phyloP scores from a whole-genome alignment of 805 yeast species.

The Phaffomyces opuntiae region DNA sequence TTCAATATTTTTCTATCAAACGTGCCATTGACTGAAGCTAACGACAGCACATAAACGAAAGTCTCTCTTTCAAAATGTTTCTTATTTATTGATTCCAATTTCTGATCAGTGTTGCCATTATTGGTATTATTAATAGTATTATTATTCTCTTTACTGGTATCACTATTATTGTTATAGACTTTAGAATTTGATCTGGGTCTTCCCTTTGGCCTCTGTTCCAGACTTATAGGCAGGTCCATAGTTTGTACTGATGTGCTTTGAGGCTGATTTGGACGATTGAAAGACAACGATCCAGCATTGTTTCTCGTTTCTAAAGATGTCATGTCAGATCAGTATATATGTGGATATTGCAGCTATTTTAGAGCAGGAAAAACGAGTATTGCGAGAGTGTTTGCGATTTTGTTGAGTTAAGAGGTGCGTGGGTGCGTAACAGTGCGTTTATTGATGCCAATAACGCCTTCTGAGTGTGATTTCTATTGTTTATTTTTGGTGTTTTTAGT shows the following conservation, averaged over 20 bases:
- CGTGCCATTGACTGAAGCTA: conserved; percentile 73
- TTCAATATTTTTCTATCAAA: conserved; percentile 72
- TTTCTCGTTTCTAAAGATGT: not conserved
- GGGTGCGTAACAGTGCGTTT: no score
- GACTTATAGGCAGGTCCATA: conserved; percentile 3
- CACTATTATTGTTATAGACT: conserved; percentile 7
- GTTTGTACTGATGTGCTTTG: not conserved
- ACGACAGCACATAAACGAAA: conserved; percentile 54
- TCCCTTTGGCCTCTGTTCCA: conserved; percentile 2
- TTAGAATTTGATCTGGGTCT: conserved; percentile 11
- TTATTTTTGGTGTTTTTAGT: no score
- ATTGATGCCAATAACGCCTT: no score
- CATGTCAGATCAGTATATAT: no score
- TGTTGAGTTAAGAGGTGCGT: no score
- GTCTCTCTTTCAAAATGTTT: conserved; percentile 11
- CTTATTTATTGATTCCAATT: not conserved
- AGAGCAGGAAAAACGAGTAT: no score
- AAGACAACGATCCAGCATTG: not conserved
- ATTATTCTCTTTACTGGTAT: not conserved
- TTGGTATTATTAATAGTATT: not conserved
- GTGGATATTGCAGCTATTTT: no score
- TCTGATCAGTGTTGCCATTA: not conserved
- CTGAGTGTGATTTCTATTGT: no score
- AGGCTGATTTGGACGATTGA: no score
- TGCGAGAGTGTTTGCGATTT: no score